Evolutionary conservation across 2,329 filamentous ascomycete genomes (phyloP).

Genomic region (Elsinoe ampelina): DNA sequence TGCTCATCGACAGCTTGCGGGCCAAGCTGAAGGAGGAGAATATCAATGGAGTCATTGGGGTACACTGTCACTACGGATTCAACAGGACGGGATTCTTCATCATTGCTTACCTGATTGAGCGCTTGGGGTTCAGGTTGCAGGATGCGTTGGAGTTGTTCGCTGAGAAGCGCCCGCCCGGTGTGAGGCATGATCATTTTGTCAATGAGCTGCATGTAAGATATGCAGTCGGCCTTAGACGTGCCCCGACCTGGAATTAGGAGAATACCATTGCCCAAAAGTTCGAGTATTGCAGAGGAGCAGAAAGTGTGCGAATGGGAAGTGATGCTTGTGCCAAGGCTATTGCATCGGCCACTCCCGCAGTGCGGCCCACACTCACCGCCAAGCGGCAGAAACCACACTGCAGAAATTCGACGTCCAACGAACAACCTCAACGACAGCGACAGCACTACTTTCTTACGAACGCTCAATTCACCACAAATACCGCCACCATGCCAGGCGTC

Average conservation of each 20-base stretch:
- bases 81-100: slow-evolving; percentile 91
- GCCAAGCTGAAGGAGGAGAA: slow-evolving; percentile 30
- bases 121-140: slow-evolving; percentile 59
- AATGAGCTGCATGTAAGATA: slow-evolving; percentile 78
- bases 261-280: too few relatives aligned
- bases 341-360: not conserved
- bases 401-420: not conserved
- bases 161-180: slow-evolving; percentile 64
- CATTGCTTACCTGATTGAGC: slow-evolving; percentile 81
- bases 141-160: slow-evolving; percentile 74
- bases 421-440: slow-evolving; percentile 12
- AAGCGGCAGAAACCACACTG: not conserved
- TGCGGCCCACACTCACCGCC: not conserved
- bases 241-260: slow-evolving; percentile 17
- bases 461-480: slow-evolving; percentile 23
- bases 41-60: slow-evolving; percentile 50
- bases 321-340: not conserved
- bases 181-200: slow-evolving; percentile 81
- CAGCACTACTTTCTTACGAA: not conserved
- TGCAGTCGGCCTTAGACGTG: slow-evolving; percentile 39
- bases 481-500: slow-evolving; percentile 72
- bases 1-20: slow-evolving; percentile 43
- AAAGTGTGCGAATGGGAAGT: too few relatives aligned
- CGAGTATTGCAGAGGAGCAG: too few relatives aligned
- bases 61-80: slow-evolving; percentile 94